Conservation (phyloP, 768 basidiomycete species). For the Obba rivulosa region DNA sequence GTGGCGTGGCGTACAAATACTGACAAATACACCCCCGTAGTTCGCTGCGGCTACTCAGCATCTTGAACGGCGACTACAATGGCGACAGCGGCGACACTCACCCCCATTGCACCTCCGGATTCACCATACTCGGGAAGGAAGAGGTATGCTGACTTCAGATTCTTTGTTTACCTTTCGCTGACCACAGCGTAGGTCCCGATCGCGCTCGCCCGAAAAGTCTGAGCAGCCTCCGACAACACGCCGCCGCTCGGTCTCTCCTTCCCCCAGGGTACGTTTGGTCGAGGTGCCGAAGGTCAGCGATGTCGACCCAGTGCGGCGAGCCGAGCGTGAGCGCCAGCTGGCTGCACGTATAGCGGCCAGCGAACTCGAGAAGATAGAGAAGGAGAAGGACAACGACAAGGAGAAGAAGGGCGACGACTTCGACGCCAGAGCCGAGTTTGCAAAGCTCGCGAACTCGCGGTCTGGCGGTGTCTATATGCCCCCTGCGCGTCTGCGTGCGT, state of each 20-base stretch:
- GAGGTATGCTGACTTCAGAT: constrained; percentile 21
- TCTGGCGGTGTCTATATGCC: constrained; percentile 97
- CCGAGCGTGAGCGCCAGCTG: constrained; percentile 75
- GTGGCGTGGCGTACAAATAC: constrained; percentile 1
- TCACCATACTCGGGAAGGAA: constrained; percentile 40
- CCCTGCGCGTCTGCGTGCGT: constrained; percentile 84
- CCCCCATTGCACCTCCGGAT: constrained; percentile 26
- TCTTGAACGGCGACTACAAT: constrained; percentile 27
- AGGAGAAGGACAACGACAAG: constrained; percentile 40
- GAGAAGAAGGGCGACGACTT: constrained; percentile 36
- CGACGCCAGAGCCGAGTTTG: constrained; percentile 82
- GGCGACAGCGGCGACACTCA: constrained; percentile 35
- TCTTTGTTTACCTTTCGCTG: not conserved
- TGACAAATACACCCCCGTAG: not conserved
- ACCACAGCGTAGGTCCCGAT: constrained; percentile 17
- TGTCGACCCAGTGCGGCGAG: constrained; percentile 69
- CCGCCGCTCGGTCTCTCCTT: constrained; percentile 39
- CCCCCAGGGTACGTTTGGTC: constrained; percentile 24
- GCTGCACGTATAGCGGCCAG: constrained; percentile 64
- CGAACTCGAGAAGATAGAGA: constrained; percentile 58
- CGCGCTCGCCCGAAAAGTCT: constrained; percentile 26
- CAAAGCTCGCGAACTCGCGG: constrained; percentile 74
- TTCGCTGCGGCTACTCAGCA: constrained; percentile 1
- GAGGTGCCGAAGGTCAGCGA: constrained; percentile 54
- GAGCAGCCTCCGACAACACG: constrained; percentile 37